phyloP scores from a whole-genome alignment of 1,139 yeast species.

The Blastobotrys illinoisensis region DNA sequence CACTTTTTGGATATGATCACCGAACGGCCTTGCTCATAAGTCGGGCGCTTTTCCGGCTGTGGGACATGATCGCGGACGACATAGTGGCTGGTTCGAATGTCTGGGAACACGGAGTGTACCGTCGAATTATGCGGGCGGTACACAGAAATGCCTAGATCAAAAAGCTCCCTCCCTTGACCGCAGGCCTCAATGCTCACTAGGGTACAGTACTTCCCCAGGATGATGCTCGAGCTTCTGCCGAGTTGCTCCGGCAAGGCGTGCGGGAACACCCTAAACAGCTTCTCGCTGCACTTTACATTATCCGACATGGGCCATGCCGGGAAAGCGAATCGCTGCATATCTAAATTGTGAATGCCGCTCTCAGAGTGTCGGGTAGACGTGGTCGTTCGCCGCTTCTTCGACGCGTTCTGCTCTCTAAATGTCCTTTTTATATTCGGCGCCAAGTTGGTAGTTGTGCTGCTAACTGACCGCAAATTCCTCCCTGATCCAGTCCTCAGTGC shows the following conservation, averaged over 20 bases:
- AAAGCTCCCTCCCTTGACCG: background rate
- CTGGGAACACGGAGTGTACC: background rate
- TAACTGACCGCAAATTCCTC: background rate
- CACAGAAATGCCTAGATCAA: background rate
- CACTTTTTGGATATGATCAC: background rate
- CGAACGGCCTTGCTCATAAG: background rate
- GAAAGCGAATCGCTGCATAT: background rate
- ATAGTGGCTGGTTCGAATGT: background rate
- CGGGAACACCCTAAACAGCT: background rate
- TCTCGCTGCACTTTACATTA: background rate
- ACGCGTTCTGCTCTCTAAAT: background rate
- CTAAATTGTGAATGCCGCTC: background rate
- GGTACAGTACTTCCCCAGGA: background rate
- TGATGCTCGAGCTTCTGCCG: background rate
- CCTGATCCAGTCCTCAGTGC: background rate
- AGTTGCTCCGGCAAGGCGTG: background rate
- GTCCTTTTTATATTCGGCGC: background rate
- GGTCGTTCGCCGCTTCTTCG: background rate
- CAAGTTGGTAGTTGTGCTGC: background rate
- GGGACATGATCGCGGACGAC: background rate
- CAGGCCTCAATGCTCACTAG: background rate
- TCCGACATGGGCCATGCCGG: background rate
- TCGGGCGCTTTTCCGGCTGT: background rate
- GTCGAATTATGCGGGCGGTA: background rate
- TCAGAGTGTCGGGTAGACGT: background rate